These are phyloP conservation scores for Microdochium nivale DNA, from an alignment of 2,329 filamentous ascomycete species.

Conservation along the genomic window DNA sequence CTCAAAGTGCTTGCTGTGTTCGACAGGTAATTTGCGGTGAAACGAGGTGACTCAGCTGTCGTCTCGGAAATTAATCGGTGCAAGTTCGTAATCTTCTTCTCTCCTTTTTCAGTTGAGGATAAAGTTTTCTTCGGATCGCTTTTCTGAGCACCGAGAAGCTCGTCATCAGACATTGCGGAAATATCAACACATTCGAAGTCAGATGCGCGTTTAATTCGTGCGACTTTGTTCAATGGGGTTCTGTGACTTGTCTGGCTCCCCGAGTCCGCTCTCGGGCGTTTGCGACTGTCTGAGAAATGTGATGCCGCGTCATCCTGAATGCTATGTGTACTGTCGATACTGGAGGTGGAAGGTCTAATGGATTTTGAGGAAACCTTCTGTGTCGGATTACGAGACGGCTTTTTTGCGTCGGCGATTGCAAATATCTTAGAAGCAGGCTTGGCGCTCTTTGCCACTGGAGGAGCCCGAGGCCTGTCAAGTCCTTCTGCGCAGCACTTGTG, in stretches of 20 bases:
- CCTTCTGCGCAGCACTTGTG: constrained; percentile 68
- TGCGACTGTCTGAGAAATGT: not conserved
- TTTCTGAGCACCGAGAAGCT: not conserved
- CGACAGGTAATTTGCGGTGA: not conserved
- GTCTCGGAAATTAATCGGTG: not conserved
- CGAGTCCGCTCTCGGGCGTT: not conserved
- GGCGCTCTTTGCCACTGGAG: not conserved
- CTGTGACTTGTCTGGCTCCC: not conserved
- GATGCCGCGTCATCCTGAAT: no score
- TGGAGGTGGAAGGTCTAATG: no score
- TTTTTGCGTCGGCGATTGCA: not conserved
- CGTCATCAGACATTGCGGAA: not conserved
- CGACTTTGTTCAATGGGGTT: not conserved
- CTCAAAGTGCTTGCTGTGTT: not conserved
- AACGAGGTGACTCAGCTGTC: not conserved
- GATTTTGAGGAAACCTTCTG: no score
- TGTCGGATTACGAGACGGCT: not conserved
- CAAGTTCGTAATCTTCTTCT: not conserved
- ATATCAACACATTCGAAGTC: not conserved
- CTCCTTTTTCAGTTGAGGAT: not conserved
- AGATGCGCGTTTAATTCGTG: not conserved
- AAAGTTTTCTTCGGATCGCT: not conserved
- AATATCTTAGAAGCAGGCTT: not conserved
- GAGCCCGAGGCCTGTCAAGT: constrained; percentile 45
- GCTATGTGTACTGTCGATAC: no score